Evolutionary conservation across 2,329 filamentous ascomycete species (phyloP).

Genomic region (Fusarium sp.): DNA sequence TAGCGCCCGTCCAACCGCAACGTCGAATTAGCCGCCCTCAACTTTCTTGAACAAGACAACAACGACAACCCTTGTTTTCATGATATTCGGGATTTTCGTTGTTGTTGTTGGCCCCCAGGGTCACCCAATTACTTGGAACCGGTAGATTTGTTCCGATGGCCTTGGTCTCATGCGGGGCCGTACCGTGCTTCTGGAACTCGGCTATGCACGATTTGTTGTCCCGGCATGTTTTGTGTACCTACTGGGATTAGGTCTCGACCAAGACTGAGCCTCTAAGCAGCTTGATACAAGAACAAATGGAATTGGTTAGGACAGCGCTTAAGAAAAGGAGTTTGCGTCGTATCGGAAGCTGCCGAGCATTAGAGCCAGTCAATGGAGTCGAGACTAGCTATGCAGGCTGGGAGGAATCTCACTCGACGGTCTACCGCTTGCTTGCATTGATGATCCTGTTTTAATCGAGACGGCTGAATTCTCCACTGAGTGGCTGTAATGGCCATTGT

Average conservation of each 20-base stretch:
- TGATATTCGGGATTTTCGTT: neutral
- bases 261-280: neutral
- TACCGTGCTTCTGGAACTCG: neutral
- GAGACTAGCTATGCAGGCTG: slow-evolving; percentile 35
- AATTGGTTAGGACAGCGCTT: slow-evolving; percentile 28
- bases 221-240: slow-evolving; percentile 1
- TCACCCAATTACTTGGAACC: neutral
- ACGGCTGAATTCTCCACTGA: neutral
- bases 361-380: slow-evolving; percentile 24
- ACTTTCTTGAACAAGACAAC: neutral
- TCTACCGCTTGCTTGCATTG: slow-evolving; percentile 26
- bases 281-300: neutral
- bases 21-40: slow-evolving; percentile 19
- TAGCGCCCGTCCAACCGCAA: slow-evolving; percentile 23
- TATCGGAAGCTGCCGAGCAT: slow-evolving; percentile 8
- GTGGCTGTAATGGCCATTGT: neutral
- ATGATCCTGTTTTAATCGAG: slow-evolving; percentile 1
- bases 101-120: neutral
- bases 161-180: neutral
- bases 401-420: slow-evolving; percentile 26
- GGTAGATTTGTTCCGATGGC: neutral
- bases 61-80: neutral
- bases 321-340: slow-evolving; percentile 14
- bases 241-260: slow-evolving; percentile 14
- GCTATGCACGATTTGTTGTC: slow-evolving; percentile 13